phyloP scores from a whole-genome alignment of 1,284 basidiomycete species.

The Irpex sp. region DNA sequence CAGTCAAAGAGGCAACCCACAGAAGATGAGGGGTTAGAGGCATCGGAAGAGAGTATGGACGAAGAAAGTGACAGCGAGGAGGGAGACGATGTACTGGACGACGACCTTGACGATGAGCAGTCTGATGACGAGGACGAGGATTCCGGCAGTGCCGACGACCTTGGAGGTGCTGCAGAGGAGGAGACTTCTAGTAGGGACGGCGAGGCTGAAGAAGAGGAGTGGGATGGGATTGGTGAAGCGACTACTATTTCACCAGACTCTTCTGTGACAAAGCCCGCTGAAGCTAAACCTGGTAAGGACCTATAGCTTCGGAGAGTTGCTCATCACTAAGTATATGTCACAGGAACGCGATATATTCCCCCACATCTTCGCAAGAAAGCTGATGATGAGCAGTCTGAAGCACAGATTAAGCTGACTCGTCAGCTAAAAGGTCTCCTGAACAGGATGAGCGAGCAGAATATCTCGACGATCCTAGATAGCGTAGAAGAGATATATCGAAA shows the following conservation, averaged over 20 bases:
- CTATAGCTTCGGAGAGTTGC: constrained; percentile 49
- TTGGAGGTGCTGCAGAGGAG: constrained; percentile 15
- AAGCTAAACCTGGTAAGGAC: constrained; percentile 47
- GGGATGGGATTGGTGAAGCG: constrained; percentile 22
- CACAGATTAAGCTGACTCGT: constrained; percentile 63
- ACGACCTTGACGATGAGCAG: constrained; percentile 14
- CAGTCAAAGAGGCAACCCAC: not conserved
- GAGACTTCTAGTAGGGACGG: constrained; percentile 21
- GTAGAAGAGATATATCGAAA: constrained; percentile 80
- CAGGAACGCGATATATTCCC: constrained; percentile 49
- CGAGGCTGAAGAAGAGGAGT: constrained; percentile 19
- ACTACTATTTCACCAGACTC: not conserved
- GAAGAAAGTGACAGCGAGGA: not conserved
- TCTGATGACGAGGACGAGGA: constrained; percentile 11
- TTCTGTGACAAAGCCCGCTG: not conserved
- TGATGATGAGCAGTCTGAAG: constrained; percentile 39
- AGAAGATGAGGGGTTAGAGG: not conserved
- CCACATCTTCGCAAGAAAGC: constrained; percentile 51
- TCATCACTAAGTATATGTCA: not conserved
- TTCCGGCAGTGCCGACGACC: constrained; percentile 13
- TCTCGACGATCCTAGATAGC: constrained; percentile 74
- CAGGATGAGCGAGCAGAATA: constrained; percentile 90
- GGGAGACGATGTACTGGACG: constrained; percentile 9
- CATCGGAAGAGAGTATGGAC: not conserved
- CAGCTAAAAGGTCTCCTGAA: constrained; percentile 90